Evolutionary conservation across 2,329 filamentous ascomycete genomes (phyloP).

Genomic region (Fusarium continuum): DNA sequence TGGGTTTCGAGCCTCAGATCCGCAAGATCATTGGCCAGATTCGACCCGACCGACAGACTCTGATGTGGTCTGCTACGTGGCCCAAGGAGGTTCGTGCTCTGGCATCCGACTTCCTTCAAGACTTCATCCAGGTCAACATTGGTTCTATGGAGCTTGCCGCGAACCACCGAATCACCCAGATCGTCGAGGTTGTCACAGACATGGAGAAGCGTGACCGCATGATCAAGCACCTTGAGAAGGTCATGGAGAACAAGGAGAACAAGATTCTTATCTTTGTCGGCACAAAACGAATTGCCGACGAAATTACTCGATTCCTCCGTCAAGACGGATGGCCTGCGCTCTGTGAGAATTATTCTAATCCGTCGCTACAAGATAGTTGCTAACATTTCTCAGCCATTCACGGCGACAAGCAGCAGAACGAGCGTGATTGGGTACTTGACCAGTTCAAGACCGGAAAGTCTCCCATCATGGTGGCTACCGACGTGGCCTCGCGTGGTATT

Average conservation of each 20-base stretch:
- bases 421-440: constrained; percentile 99
- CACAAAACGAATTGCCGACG: constrained; percentile 94
- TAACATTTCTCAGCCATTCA: constrained; percentile 78
- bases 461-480: constrained; percentile 99
- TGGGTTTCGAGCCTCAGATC: constrained; percentile 99
- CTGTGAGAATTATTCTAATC: constrained; percentile 70
- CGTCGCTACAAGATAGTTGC: constrained; percentile 32
- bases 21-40: constrained; percentile 99
- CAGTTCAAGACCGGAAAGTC: constrained; percentile 99
- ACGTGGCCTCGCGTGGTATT: constrained; percentile 99
- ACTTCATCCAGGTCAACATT: constrained; percentile 99
- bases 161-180: constrained; percentile 97
- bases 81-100: constrained; percentile 97
- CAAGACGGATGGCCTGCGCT: constrained; percentile 98
- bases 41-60: constrained; percentile 96
- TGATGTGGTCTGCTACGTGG: constrained; percentile 99
- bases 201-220: constrained; percentile 98
- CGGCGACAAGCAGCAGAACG: constrained; percentile 99
- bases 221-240: constrained; percentile 96
- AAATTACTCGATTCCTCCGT: constrained; percentile 96
- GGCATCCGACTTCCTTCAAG: constrained; percentile 87
- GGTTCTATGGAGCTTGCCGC: constrained; percentile 95
- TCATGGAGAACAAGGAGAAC: constrained; percentile 96
- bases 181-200: constrained; percentile 94
- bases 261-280: constrained; percentile 96